Evolutionary conservation across 1,139 yeast genomes (phyloP).

Genomic region (Hanseniaspora uvarum): DNA sequence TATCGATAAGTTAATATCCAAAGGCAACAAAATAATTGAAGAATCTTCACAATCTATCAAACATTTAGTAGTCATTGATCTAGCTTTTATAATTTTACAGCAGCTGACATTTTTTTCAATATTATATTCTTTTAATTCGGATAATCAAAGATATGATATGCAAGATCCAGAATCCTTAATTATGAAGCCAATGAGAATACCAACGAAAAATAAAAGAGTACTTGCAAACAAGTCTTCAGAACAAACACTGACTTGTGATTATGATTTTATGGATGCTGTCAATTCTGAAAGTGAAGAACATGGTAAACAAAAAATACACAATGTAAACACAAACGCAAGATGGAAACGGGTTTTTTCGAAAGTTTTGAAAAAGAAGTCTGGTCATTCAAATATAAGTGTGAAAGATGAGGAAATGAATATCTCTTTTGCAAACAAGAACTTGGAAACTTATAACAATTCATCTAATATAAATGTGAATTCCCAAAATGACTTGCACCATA

Average conservation of each 20-base stretch:
- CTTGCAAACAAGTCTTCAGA: slow-evolving; percentile 27
- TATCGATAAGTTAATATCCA: not conserved
- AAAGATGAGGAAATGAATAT: not conserved
- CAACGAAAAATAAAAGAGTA: not conserved
- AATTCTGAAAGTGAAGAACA: not conserved
- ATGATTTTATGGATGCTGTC: slow-evolving; percentile 20
- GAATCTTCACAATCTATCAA: not conserved
- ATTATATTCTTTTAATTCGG: not conserved
- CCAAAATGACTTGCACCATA: slow-evolving; percentile 28
- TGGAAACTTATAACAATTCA: not conserved
- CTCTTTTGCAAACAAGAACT: not conserved
- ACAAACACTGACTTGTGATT: slow-evolving; percentile 30
- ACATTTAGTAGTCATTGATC: slow-evolving; percentile 4
- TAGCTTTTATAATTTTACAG: slow-evolving; percentile 11
- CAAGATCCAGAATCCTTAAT: slow-evolving; percentile 1
- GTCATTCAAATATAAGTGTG: not conserved
- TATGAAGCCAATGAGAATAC: slow-evolving; percentile 15
- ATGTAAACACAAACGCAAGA: not conserved
- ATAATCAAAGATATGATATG: not conserved
- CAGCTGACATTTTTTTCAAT: slow-evolving; percentile 15
- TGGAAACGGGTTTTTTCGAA: slow-evolving; percentile 10
- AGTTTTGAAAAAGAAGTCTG: not conserved
- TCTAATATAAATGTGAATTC: slow-evolving; percentile 12
- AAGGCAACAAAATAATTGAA: not conserved
- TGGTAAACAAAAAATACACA: not conserved